These are phyloP conservation scores for Colletotrichum sp. DNA, from an alignment of 2,329 filamentous ascomycete genomes.

Conservation along the genomic window DNA sequence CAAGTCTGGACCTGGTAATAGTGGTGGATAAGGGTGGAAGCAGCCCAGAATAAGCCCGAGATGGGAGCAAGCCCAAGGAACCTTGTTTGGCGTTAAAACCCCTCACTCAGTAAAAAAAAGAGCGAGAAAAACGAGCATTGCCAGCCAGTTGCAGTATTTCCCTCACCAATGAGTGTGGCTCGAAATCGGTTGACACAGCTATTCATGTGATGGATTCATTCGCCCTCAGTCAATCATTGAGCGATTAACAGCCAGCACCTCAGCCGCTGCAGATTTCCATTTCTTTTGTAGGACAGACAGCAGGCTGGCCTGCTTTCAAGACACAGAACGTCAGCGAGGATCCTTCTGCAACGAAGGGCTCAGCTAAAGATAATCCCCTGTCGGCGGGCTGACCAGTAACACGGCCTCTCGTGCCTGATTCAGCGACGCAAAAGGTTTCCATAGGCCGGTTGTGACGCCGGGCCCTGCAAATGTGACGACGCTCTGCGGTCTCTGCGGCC, in stretches of 20 bases:
- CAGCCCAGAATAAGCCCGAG: slow-evolving; percentile 22
- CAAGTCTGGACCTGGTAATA: slow-evolving; percentile 11
- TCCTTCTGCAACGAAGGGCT: slow-evolving; percentile 1
- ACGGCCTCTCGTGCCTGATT: background rate
- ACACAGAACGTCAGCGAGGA: background rate
- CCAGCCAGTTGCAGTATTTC: background rate
- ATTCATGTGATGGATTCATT: background rate
- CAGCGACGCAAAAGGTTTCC: slow-evolving; percentile 7
- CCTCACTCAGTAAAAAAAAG: slow-evolving; percentile 12
- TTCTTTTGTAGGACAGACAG: background rate
- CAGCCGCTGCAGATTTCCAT: background rate
- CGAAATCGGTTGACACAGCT: background rate
- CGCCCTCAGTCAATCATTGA: background rate
- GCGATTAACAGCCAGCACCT: slow-evolving; percentile 2
- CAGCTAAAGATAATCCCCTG: background rate
- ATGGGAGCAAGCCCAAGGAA: slow-evolving; percentile 1
- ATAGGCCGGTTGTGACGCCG: background rate
- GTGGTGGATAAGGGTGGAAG: slow-evolving; percentile 13
- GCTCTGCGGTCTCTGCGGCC: background rate
- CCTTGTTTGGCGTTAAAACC: slow-evolving; percentile 15
- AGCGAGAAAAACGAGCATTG: background rate
- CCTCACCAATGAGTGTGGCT: slow-evolving; percentile 9
- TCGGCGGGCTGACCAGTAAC: slow-evolving; percentile 7
- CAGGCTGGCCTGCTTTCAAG: background rate
- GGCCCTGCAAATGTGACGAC: slow-evolving; percentile 6